Percentiles rank a stretch among this genome's conserved stretches.
Conservation (phyloP, 345 rosid genomes). For the Schrenkiella parvula region DNA sequence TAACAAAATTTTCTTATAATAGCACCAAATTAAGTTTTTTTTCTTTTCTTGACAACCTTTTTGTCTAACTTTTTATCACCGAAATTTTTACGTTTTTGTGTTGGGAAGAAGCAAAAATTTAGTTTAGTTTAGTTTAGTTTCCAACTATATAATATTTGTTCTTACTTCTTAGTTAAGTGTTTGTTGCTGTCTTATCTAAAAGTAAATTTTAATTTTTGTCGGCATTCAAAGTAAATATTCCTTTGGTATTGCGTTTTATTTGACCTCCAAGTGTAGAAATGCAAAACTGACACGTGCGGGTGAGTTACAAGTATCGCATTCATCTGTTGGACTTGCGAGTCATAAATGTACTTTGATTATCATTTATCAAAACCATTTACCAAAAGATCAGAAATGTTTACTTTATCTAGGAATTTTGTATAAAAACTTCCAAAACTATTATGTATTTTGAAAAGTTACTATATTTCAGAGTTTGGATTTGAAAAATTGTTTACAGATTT, state of each 20-base stretch:
- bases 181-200: no score
- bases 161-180: background rate
- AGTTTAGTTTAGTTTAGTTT: background rate
- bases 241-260: background rate
- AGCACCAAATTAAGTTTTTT: background rate
- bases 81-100: background rate
- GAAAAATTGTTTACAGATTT: no score
- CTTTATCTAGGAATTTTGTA: no score
- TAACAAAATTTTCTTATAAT: background rate
- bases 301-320: background rate
- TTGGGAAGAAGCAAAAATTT: background rate
- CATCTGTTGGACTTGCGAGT: background rate
- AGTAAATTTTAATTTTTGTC: no score
- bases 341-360: no score
- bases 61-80: background rate
- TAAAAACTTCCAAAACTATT: no score
- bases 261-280: background rate
- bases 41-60: background rate
- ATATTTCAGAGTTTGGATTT: no score
- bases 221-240: background rate
- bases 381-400: background rate
- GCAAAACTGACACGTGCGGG: background rate
- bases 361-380: background rate
- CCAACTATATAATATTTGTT: background rate
- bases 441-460: no score